Base-by-base conservation (phyloP, 352 stramenopile genomes). In the Peronosclerospora sorghi region DNA sequence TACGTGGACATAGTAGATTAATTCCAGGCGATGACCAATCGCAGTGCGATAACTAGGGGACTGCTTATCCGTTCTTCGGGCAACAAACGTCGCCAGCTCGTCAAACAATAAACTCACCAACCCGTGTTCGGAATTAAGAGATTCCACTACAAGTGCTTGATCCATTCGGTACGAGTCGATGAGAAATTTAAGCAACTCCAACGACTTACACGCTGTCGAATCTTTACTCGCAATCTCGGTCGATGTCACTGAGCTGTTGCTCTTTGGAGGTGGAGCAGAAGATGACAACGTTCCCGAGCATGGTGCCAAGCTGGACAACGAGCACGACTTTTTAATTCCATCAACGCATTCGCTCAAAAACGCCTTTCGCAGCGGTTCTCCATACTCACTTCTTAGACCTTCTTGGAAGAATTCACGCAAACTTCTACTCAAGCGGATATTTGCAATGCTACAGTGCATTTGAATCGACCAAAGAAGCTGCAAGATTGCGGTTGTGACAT, bases 111-210 rank as follows among this genome's bases (percentile, higher is more conserved):
- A 58, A 18, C 66, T 51, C 12, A 87, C 78, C 13, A 94, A 57
- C 4, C 68, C 56, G 24, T 91, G 74, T 27, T 87, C 73, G 12
- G 56, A 65, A 60, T 88, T 80, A 4, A 91, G 48, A 0, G 80
- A 69, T 47, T 88, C 74, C 18, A 91, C 69, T 1, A 91, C 62
- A 1, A 63, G 41, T 13, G 69, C 54, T 40, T 86, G 71, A 28
- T 88, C 75, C 17, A 72, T 62, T 30, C 73, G 66, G 39, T 91
- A 88, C 12, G 81, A 87, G 38, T 90, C 76, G 21, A 94, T 81
- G n/a, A 94, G 45, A 27, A 94, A 87, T 49, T 88, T 86, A 10
- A 94, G 63, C 32, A 90, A 47, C 43, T 94, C 81, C 39, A 90
- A 57, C 5, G 79, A 73, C 26, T 86, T 86, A 8, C 73, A 86